A percentile compares a stretch with the other conserved stretches of the same genome.
phyloP scores from a whole-genome alignment of 345 rosid species.

The Lenwebbia sp. region DNA sequence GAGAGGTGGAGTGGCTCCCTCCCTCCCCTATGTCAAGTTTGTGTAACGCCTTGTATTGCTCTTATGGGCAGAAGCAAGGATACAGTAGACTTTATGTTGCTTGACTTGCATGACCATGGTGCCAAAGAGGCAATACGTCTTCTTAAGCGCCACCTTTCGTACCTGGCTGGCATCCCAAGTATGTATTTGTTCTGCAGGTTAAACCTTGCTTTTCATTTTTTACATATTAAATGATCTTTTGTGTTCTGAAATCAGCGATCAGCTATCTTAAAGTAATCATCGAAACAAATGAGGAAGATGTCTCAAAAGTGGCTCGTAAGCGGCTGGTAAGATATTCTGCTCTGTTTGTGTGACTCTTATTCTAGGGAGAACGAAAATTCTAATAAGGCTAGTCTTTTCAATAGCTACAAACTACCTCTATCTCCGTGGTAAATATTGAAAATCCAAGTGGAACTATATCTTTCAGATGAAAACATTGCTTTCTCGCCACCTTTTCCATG shows the following conservation, averaged over 20 bases:
- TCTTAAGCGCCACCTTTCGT: conserved; percentile 32
- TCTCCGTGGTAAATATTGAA: not conserved
- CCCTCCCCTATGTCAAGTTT: not conserved
- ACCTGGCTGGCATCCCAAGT: conserved; percentile 46
- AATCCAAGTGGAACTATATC: not conserved
- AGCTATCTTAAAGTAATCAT: conserved; percentile 36
- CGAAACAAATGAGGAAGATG: conserved; percentile 25
- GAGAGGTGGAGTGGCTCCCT: not conserved
- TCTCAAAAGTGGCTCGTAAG: conserved; percentile 29
- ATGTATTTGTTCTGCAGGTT: conserved; percentile 4
- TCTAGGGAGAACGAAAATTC: not conserved
- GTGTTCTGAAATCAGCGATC: conserved; percentile 15
- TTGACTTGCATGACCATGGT: conserved; percentile 29
- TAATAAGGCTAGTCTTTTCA: not conserved
- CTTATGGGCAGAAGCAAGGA: conserved; percentile 14
- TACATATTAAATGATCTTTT: not conserved
- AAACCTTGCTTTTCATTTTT: not conserved
- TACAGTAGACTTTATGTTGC: conserved; percentile 9
- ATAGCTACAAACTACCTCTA: not conserved
- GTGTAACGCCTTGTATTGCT: not conserved
- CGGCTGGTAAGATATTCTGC: conserved; percentile 25
- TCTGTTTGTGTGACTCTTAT: not conserved
- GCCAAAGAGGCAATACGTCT: conserved; percentile 28
- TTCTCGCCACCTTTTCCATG: not conserved
- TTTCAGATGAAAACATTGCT: not conserved